Conservation (phyloP, 768 basidiomycete species). For the Leccinum arenicola region DNA sequence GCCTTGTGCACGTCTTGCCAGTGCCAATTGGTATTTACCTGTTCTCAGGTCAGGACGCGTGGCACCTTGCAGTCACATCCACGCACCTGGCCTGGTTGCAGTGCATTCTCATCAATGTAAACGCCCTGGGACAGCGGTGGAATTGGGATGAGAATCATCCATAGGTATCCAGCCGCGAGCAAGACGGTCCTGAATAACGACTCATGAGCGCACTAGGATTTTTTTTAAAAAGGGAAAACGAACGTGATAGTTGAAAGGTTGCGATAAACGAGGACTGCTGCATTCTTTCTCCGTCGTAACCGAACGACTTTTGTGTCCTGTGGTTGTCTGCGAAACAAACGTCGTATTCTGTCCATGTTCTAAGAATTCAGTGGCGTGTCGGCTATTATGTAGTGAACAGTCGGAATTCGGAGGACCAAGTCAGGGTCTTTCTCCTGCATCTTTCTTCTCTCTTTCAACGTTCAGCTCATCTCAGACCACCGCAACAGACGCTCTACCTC, state of each 20-base stretch:
- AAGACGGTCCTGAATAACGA: conserved; percentile 46
- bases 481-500: neutral
- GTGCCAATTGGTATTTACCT: conserved; percentile 91
- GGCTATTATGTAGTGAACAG: neutral
- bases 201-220: conserved; percentile 1
- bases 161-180: conserved; percentile 67
- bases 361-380: neutral
- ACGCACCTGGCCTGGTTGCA: conserved; percentile 85
- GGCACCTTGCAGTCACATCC: neutral
- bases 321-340: conserved; percentile 16
- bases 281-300: conserved; percentile 44
- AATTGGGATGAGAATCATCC: conserved; percentile 78
- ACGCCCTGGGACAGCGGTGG: conserved; percentile 60
- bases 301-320: conserved; percentile 37
- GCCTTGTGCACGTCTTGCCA: conserved; percentile 90
- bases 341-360: conserved; percentile 24
- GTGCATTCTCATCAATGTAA: conserved; percentile 94
- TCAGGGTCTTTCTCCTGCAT: conserved; percentile 19
- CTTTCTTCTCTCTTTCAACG: conserved; percentile 8
- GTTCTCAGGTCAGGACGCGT: conserved; percentile 4
- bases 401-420: conserved; percentile 23
- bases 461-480: conserved; percentile 5
- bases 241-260: conserved; percentile 33
- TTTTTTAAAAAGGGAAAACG: conserved; percentile 3
- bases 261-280: conserved; percentile 32